Base-by-base conservation (phyloP, 2,329 filamentous ascomycete genomes). In the Leptosphaerulina australis region DNA sequence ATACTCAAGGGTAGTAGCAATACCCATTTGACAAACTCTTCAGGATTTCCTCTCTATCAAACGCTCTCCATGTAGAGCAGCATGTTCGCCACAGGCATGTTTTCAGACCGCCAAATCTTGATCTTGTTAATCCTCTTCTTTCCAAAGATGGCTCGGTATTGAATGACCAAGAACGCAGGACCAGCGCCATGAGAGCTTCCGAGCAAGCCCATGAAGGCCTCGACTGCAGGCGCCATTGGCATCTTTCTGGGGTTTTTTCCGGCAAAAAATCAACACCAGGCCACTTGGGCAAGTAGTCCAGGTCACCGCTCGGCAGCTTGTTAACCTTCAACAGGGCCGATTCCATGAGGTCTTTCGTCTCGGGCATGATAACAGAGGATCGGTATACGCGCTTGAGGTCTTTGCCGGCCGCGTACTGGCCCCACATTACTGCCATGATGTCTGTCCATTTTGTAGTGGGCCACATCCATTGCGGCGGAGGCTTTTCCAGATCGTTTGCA, bases 111-210 rank as follows among this genome's bases (percentile, higher is more conserved):
- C 36, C 36, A 48, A 39, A 48, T 20, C 29, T 41, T 48, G 36
- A 48, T 48, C 44, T 35, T 48, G 36, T 40, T 48, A 24, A 48
- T 48, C 35, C 44, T 48, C 29, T 48, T 48, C 36, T 48, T 48
- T 29, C 36, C 22, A 48, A 48, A 48, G 29, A 48, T 30, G 29
- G 44, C 36, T 36, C 29, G 29, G 36, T 48, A 48, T 34, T 48
- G 29, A 36, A 48, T 40, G 29, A 40, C 36, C 29, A 48, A 45
- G 44, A 21, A 35, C 14, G 44, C 44, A 48, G 44, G 29, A 48
- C 44, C 29, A 48, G 44, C 44, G 29, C 9, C 29, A 48, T 40
- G 29, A 40, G 36, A 20, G 34, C 44, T 48, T 36, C 36, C 21
- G 11, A 48, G 44, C 44, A 38, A 44, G 38, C 33, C 28, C 21